Evolutionary conservation across 192 early-diverging fungal species (phyloP).

Genomic region (Phycomyces blakesleeanus): DNA sequence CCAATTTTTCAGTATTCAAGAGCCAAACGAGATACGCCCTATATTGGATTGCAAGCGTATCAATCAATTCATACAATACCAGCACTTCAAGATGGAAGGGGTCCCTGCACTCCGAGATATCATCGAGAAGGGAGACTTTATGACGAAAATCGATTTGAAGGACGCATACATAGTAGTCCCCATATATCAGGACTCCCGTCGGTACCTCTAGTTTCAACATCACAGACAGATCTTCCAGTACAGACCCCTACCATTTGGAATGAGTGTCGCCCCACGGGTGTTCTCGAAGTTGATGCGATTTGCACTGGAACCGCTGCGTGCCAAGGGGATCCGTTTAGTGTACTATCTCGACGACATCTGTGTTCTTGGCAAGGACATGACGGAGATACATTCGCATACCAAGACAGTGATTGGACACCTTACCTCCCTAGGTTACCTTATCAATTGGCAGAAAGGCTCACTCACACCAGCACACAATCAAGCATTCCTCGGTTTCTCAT

Average conservation of each 20-base stretch:
- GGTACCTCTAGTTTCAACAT: slow-evolving; percentile 5
- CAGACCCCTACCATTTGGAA: not conserved
- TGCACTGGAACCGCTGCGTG: slow-evolving; percentile 3
- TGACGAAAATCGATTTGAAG: slow-evolving; percentile 7
- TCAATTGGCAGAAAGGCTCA: not conserved
- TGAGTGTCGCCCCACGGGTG: slow-evolving; percentile 5
- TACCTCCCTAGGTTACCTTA: not conserved
- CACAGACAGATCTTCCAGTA: slow-evolving; percentile 7
- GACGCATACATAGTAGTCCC: slow-evolving; percentile 14
- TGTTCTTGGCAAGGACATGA: not conserved
- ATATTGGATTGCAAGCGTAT: slow-evolving; percentile 9
- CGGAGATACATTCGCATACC: not conserved
- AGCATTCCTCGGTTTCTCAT: slow-evolving; percentile 13
- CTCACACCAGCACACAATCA: not conserved
- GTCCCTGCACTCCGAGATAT: slow-evolving; percentile 13
- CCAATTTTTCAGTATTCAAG: slow-evolving; percentile 5
- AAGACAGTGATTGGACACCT: not conserved
- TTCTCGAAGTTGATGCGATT: slow-evolving; percentile 3
- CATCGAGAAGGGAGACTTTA: slow-evolving; percentile 9
- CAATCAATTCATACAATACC: not conserved
- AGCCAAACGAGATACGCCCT: not conserved
- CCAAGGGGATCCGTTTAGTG: slow-evolving; percentile 4
- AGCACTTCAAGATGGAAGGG: slow-evolving; percentile 20
- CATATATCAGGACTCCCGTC: not conserved
- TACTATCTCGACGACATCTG: slow-evolving; percentile 13